phyloP scores from a whole-genome alignment of 2,329 filamentous ascomycete species.

The Aureobasidium uvarum region DNA sequence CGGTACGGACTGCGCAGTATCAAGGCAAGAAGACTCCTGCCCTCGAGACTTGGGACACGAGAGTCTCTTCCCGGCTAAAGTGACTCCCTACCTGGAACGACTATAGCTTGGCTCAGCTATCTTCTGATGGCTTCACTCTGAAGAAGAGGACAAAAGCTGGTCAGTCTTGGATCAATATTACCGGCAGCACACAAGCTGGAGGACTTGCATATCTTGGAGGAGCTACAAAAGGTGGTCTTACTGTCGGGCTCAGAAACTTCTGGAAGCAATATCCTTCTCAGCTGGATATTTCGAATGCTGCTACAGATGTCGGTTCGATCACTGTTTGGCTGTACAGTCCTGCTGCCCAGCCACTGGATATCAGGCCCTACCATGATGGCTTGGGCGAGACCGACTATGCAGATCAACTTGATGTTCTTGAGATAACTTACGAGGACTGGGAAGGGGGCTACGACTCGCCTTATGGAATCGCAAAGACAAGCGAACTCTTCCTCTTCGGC shows the following conservation, averaged over 20 bases:
- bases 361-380: background rate
- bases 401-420: background rate
- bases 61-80: background rate
- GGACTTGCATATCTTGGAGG: background rate
- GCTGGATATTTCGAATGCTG: background rate
- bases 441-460: constrained; percentile 1
- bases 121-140: background rate
- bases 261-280: constrained; percentile 6
- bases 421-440: constrained; percentile 10
- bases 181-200: background rate
- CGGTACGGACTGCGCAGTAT: background rate
- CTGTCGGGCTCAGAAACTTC: background rate
- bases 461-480: constrained; percentile 1
- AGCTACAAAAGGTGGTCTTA: background rate
- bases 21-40: constrained; percentile 2
- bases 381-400: background rate
- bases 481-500: constrained; percentile 2
- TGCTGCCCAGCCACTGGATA: background rate
- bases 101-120: background rate
- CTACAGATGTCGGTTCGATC: background rate
- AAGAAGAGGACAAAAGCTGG: background rate
- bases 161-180: constrained; percentile 3
- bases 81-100: constrained; percentile 1
- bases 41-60: background rate
- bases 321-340: constrained; percentile 1